Conservation (phyloP, 495 filamentous ascomycete genomes). For the Penicillium subrubescens region DNA sequence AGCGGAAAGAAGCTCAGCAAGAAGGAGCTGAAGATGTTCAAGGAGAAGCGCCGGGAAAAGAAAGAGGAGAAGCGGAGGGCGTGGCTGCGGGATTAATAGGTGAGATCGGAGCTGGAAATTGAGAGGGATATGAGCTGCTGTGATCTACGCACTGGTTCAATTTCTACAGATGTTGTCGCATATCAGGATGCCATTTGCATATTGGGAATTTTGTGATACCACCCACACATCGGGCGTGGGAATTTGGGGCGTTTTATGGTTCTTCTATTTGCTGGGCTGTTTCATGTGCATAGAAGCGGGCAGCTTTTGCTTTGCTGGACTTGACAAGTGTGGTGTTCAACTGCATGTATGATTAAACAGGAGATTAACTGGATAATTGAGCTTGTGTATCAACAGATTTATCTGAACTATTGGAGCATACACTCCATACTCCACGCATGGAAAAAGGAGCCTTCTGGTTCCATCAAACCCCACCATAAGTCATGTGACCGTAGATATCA, state of each 20-base stretch:
- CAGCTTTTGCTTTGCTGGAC: constrained; percentile 3
- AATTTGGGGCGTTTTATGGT: constrained; percentile 27
- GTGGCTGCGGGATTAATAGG: constrained; percentile 71
- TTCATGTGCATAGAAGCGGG: constrained; percentile 26
- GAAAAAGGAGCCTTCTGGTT: not conserved
- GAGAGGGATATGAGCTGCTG: not conserved
- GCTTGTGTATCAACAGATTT: not conserved
- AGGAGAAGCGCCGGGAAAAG: constrained; percentile 75
- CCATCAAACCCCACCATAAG: constrained; percentile 19
- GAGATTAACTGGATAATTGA: not conserved
- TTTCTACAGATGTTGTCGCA: constrained; percentile 12
- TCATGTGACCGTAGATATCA: constrained; percentile 33
- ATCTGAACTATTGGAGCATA: not conserved
- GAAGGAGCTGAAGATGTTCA: constrained; percentile 76
- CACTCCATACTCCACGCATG: not conserved
- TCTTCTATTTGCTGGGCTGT: constrained; percentile 8
- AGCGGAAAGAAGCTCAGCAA: constrained; percentile 85
- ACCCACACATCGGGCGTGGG: constrained; percentile 22
- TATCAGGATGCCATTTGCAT: constrained; percentile 16
- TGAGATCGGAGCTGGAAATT: constrained; percentile 1
- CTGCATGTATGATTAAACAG: not conserved
- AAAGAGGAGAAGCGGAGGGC: constrained; percentile 95
- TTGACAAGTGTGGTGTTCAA: not conserved
- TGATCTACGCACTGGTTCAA: not conserved
- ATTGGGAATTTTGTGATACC: constrained; percentile 24